Evolutionary conservation across 345 rosid genomes (phyloP), one percentile per base, ranked within the genome.

Genomic region (Eucalyptus sp.): DNA sequence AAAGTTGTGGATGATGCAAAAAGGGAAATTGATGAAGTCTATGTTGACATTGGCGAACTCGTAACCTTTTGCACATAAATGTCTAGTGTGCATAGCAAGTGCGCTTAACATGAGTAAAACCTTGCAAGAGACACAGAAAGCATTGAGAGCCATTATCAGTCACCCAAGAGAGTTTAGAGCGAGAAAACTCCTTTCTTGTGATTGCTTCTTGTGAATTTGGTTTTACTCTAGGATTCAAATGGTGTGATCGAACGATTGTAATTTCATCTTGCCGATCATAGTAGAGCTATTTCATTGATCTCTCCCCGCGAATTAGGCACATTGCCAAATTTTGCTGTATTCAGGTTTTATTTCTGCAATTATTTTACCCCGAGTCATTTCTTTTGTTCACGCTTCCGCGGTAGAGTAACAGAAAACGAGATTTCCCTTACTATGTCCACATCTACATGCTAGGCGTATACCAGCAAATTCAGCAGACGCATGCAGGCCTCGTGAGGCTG

Each of bases 381-480:
- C 4, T 2, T 37, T 37, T 71, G 46, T 20, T 71, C 83, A 71
- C 5, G 46, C 83, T 71, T 10, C 13, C 0, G 7, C 27, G 3
- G 12, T 18, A 37, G 46, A 18, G 41, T 10, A 20, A 71, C 83
- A 20, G 83, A 20, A 71, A 71, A 20, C 46, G 1, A 71, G 3
- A 37, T 71, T 71, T 71, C 27, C 46, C 46, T 71, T 71, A 10
- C 81, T 71, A 41, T 18, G 25, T 13, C 20, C 50, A 22, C 68
- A 15, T 33, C 87, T 76, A n/a, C 50, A 33, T 6, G 31, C 16
- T 22, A 8, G 86, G 50, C 13, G 18, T 24, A 48, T 76, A 60
- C 5, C 27, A 12, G 56, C 22, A 71, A 87, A 52, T 37, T 90
- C 76, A 90, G 89, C 92, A 90, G 27, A 91, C 91, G 60, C 92